Percentiles rank a stretch among this genome's conserved stretches.
phyloP scores from a whole-genome alignment of 2,329 filamentous ascomycete genomes.

The Stagonosporopsis vannaccii region DNA sequence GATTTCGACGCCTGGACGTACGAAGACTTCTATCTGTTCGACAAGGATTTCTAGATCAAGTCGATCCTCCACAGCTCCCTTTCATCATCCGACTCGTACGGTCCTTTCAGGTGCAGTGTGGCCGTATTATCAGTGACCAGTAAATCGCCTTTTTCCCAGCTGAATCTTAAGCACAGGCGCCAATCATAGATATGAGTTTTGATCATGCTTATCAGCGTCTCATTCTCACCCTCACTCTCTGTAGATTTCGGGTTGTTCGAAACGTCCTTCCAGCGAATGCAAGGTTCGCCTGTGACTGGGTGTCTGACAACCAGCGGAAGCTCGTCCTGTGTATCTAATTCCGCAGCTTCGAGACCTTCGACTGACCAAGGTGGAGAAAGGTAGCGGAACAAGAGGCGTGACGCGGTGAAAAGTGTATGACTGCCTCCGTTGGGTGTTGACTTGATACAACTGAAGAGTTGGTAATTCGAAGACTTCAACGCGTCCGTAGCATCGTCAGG shows the following conservation, averaged over 20 bases:
- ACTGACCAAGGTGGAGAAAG: slow-evolving; percentile 51
- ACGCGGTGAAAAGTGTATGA: slow-evolving; percentile 63
- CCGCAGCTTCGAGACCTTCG: slow-evolving; percentile 50
- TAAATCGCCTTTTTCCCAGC: slow-evolving; percentile 64
- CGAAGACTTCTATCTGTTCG: neutral
- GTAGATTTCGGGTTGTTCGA: slow-evolving; percentile 64
- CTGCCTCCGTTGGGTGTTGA: slow-evolving; percentile 60
- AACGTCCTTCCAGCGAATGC: slow-evolving; percentile 63
- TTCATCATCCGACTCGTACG: slow-evolving; percentile 50
- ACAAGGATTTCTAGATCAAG: slow-evolving; percentile 50
- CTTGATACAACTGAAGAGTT: slow-evolving; percentile 60
- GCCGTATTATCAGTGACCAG: slow-evolving; percentile 60
- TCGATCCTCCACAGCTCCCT: slow-evolving; percentile 60
- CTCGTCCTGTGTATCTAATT: slow-evolving; percentile 51
- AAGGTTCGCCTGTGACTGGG: slow-evolving; percentile 55
- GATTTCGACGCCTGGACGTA: no score
- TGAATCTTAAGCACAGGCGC: slow-evolving; percentile 59
- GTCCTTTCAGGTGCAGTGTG: slow-evolving; percentile 59
- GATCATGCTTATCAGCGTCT: slow-evolving; percentile 49
- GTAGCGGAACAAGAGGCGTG: slow-evolving; percentile 59
- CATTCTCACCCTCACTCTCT: slow-evolving; percentile 54
- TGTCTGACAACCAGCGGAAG: slow-evolving; percentile 58
- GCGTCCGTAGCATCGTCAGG: slow-evolving; percentile 54
- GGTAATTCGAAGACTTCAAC: slow-evolving; percentile 50
- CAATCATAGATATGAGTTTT: slow-evolving; percentile 58